Conservation (phyloP, 176 grass and related monocot genomes). For the Melocanna baccifera region DNA sequence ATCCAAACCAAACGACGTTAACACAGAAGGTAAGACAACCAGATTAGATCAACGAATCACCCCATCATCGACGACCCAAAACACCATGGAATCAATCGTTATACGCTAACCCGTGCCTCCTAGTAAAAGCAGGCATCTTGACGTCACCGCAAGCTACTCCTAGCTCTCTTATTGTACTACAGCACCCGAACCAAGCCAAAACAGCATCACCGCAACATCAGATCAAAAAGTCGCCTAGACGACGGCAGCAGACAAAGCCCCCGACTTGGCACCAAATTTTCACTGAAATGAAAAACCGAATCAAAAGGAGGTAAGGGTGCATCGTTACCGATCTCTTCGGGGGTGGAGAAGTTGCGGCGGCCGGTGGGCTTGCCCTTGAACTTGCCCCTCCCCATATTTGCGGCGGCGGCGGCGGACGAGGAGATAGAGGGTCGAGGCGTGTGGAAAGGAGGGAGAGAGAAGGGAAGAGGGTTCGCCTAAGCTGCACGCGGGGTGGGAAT, state of each 20-base stretch:
- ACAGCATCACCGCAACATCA: neutral
- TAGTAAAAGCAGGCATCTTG: neutral
- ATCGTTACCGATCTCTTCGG: slow-evolving; percentile 88
- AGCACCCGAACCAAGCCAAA: neutral
- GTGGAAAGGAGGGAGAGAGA: neutral
- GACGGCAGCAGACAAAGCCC: neutral
- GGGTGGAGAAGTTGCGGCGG: slow-evolving; percentile 90
- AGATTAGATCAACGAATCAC: neutral
- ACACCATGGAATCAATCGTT: neutral
- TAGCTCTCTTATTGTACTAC: neutral
- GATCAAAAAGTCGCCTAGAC: neutral
- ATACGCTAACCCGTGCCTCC: neutral
- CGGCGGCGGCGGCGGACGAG: neutral
- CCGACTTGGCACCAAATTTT: neutral
- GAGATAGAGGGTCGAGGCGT: neutral
- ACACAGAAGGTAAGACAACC: neutral
- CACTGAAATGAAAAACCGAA: neutral
- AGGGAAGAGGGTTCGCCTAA: slow-evolving; percentile 24
- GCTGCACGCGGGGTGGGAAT: slow-evolving; percentile 42
- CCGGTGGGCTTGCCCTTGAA: slow-evolving; percentile 99
- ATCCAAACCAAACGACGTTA: slow-evolving; percentile 5
- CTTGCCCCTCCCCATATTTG: slow-evolving; percentile 83
- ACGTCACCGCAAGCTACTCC: slow-evolving; percentile 1
- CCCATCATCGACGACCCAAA: neutral
- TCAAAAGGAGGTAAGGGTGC: neutral